phyloP scores from a whole-genome alignment of 164 flowering plant genomes.

The Dillenia turbinata region DNA sequence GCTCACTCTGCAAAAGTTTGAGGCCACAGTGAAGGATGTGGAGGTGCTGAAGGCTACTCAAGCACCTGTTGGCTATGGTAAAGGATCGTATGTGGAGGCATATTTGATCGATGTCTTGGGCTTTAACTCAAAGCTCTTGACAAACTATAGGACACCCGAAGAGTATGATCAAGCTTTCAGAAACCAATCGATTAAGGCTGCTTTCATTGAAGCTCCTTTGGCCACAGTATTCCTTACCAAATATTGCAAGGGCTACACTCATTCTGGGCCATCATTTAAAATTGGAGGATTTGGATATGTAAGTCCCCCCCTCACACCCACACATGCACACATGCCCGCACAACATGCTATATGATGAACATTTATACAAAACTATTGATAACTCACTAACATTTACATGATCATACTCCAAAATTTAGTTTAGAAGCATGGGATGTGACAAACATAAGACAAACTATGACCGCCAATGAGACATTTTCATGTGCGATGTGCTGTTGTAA shows the following conservation, averaged over 20 bases:
- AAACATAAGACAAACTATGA: background rate
- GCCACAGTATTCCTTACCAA: constrained; percentile 23
- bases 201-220: constrained; percentile 19
- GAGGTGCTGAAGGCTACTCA: constrained; percentile 8
- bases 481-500: background rate
- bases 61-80: constrained; percentile 15
- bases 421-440: too few species aligned
- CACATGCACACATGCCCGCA: too few species aligned
- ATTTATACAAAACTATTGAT: too few species aligned
- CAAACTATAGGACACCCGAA: constrained; percentile 1
- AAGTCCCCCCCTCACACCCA: background rate
- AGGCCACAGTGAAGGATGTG: constrained; percentile 9
- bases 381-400: too few species aligned
- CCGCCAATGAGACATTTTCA: background rate
- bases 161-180: constrained; percentile 17
- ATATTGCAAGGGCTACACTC: constrained; percentile 20
- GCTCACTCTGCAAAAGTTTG: constrained; percentile 18
- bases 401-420: too few species aligned
- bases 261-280: constrained; percentile 19
- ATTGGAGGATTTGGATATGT: constrained; percentile 40
- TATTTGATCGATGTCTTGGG: constrained; percentile 15
- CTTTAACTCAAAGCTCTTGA: constrained; percentile 9
- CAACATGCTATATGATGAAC: too few species aligned
- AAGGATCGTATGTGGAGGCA: constrained; percentile 6
- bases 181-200: constrained; percentile 21